These are phyloP conservation scores for Venturia oleaginea DNA, from an alignment of 2,329 filamentous ascomycete genomes.

Conservation along the genomic window DNA sequence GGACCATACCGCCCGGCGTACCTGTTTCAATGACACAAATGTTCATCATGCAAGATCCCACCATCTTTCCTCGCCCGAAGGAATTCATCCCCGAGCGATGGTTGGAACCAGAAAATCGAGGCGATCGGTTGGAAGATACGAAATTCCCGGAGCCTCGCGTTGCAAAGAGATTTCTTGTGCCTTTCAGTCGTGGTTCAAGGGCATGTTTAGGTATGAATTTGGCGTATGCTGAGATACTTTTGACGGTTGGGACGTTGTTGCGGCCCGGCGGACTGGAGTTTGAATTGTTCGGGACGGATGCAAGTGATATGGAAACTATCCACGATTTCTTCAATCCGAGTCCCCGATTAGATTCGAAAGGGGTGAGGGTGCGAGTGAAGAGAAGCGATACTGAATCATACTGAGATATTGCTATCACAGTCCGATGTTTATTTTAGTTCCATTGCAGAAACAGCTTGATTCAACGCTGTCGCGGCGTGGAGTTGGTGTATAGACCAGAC, in stretches of 20 bases:
- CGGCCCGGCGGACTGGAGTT: constrained; percentile 17
- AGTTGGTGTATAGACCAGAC: no score
- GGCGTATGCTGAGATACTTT: constrained; percentile 31
- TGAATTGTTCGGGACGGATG: constrained; percentile 22
- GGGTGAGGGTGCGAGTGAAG: constrained; percentile 1
- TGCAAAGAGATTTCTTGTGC: constrained; percentile 27
- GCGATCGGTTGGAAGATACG: no score
- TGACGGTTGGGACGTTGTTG: constrained; percentile 21
- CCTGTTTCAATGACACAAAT: constrained; percentile 23
- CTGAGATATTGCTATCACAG: background rate
- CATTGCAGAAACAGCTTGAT: no score
- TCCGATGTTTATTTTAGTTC: background rate
- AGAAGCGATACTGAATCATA: background rate
- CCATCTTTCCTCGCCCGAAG: constrained; percentile 19
- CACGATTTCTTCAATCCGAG: constrained; percentile 32
- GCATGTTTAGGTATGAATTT: constrained; percentile 40
- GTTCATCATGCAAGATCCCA: constrained; percentile 21
- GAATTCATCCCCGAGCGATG: constrained; percentile 27
- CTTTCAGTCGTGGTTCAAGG: constrained; percentile 33
- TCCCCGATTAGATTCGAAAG: background rate
- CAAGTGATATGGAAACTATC: constrained; percentile 22
- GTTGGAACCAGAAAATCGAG: constrained; percentile 17
- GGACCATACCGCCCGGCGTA: constrained; percentile 19
- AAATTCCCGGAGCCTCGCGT: background rate
- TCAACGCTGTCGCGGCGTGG: no score